These are phyloP conservation scores for Leishmania martiniquensis DNA, from an alignment of 208 protist species.

Conservation along the genomic window DNA sequence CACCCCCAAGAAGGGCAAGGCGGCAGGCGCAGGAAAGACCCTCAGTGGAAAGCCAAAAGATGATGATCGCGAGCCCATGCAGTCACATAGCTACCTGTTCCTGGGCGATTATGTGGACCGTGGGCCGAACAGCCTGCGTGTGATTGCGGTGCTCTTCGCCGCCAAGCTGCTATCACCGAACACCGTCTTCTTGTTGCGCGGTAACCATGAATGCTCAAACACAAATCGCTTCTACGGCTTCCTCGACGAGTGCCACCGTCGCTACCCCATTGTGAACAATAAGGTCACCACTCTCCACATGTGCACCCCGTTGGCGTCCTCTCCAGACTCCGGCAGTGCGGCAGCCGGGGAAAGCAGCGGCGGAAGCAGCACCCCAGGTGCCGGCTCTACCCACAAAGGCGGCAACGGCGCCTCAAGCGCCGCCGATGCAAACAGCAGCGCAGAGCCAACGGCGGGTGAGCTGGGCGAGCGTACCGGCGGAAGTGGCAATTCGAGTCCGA, in stretches of 20 bases:
- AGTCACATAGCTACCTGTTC: conserved; percentile 97
- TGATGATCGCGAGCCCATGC: neutral
- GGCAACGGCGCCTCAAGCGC: neutral
- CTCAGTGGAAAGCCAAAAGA: neutral
- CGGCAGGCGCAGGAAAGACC: neutral
- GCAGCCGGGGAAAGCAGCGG: conserved; percentile 69
- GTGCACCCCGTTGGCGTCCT: conserved; percentile 21
- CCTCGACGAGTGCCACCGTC: conserved; percentile 97
- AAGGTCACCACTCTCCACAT: conserved; percentile 38
- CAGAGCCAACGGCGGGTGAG: conserved; percentile 10
- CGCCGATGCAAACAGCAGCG: neutral
- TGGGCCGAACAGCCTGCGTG: conserved; percentile 97
- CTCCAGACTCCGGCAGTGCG: conserved; percentile 22
- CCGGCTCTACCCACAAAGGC: neutral
- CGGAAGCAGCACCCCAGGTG: conserved; percentile 2
- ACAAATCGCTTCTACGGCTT: conserved; percentile 99
- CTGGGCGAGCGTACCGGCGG: neutral
- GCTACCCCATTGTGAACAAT: conserved; percentile 75
- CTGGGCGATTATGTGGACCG: conserved; percentile 99
- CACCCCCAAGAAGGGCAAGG: neutral
- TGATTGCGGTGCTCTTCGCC: conserved; percentile 92
- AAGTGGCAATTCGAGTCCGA: neutral
- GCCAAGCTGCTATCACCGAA: conserved; percentile 98
- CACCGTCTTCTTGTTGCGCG: conserved; percentile 98
- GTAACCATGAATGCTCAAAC: conserved; percentile 99